phyloP scores from a whole-genome alignment of 73 alveolate genomes.

The Uronychia setigera region DNA sequence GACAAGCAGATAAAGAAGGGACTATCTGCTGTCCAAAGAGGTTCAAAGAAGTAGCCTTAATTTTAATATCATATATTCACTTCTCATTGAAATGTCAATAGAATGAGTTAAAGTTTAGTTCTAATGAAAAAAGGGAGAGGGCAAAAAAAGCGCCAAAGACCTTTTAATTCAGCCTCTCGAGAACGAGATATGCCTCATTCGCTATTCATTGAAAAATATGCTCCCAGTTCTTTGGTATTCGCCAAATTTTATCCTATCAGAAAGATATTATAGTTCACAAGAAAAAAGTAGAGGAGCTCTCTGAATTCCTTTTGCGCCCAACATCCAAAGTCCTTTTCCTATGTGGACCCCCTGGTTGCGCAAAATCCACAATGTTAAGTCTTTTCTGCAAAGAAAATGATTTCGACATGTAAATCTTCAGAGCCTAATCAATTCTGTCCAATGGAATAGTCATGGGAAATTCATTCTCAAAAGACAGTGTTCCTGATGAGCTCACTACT shows the following conservation, averaged over 20 bases:
- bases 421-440: neutral
- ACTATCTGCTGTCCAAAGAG: slow-evolving; percentile 10
- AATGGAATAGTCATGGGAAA: neutral
- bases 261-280: slow-evolving; percentile 23
- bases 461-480: neutral
- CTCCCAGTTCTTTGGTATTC: slow-evolving; percentile 12
- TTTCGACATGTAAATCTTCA: neutral
- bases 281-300: slow-evolving; percentile 19
- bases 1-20: slow-evolving; percentile 52
- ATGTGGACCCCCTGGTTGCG: slow-evolving; percentile 49
- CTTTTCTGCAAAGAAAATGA: slow-evolving; percentile 14
- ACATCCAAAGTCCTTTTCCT: slow-evolving; percentile 5
- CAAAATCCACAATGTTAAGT: slow-evolving; percentile 23
- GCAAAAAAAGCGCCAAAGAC: neutral
- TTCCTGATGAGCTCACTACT: neutral
- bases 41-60: neutral
- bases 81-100: too few species aligned
- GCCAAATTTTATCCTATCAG: neutral
- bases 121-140: neutral
- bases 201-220: slow-evolving; percentile 17
- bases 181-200: neutral
- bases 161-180: neutral
- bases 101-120: too few species aligned
- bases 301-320: neutral
- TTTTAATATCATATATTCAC: too few species aligned